Evolutionary conservation across 768 basidiomycete species (phyloP), one percentile per base, ranked within the genome.

Genomic region (Clitopilus hobsonii): DNA sequence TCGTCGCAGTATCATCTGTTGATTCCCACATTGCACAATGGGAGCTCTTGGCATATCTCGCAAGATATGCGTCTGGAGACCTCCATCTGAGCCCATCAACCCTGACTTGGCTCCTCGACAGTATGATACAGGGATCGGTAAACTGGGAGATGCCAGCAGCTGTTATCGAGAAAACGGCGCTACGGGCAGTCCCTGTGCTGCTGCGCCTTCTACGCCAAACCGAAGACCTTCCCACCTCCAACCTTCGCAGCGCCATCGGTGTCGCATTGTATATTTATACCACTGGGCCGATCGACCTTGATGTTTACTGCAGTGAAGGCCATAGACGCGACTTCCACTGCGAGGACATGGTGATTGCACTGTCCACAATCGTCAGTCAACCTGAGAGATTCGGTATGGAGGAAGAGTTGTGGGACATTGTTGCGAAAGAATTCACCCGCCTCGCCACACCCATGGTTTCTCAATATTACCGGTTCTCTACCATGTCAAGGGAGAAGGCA

Each of bases 51-150:
- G 57, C 63, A 1, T 66, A 71, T 49, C 65, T 77, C 16, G 63
- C 66, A 16, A 61, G 65, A 38, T 65, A 65, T 47, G 61, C 65
- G n/a, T 61, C 67, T 7, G 69, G 69, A 10, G 66, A 71, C 30
- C 53, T 61, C 6, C 68, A 65, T 29, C 63, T 73, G 20, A 68
- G 65, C 10, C 64, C 64, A 32, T 57, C 67, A 1, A 72, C 69
- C 1, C 65, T 72, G 48, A 67, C 63, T 8, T 74, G 71, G 65
- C 61, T 77, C 22, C 64, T 77, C 2, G 73, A 75, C 38, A 75
- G 73, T 20, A 66, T 75, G 53, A 63, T 72, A 13, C 73, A 74
- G 24, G 70, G 70, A 25, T 61, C 70, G 8, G 56, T 69, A 28
- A 66, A 61, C 27, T 75, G 73, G 75, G 74, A 72, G 51, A 67